Conservation (phyloP, 2,329 filamentous ascomycete species). For the Cucurbitaria berberidis region DNA sequence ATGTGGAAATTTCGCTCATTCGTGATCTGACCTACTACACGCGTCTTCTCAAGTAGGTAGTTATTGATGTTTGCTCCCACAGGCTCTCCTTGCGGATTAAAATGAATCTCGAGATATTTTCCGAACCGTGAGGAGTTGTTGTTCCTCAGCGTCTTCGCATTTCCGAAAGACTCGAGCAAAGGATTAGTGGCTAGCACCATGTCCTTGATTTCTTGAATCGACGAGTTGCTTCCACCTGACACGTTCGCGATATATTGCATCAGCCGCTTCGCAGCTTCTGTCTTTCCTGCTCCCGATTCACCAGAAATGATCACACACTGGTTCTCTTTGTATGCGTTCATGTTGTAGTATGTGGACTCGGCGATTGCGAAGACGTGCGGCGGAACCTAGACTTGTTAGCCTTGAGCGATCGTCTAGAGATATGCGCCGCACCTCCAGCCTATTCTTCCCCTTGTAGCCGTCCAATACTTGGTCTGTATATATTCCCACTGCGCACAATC, state of each 20-base stretch:
- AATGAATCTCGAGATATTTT: constrained; percentile 97
- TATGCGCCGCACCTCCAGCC: constrained; percentile 67
- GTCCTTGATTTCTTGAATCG: constrained; percentile 96
- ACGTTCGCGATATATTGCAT: constrained; percentile 99
- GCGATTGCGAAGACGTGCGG: constrained; percentile 98
- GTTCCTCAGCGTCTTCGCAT: constrained; percentile 96
- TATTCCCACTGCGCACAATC: constrained; percentile 73
- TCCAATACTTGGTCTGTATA: constrained; percentile 95
- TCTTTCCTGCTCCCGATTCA: constrained; percentile 97
- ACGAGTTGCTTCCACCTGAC: constrained; percentile 80
- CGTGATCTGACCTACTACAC: constrained; percentile 91
- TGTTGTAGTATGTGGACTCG: constrained; percentile 97
- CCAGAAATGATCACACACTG: constrained; percentile 99
- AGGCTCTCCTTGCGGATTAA: constrained; percentile 89
- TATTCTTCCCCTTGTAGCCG: constrained; percentile 95
- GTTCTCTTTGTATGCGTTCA: constrained; percentile 99
- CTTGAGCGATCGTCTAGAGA: neutral
- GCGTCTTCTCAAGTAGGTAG: constrained; percentile 92
- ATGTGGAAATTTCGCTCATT: constrained; percentile 99
- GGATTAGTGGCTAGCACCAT: constrained; percentile 99
- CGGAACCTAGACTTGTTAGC: constrained; percentile 61
- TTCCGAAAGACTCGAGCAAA: constrained; percentile 94
- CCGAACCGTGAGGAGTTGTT: constrained; percentile 99
- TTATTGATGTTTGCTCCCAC: constrained; percentile 98
- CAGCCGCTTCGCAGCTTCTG: constrained; percentile 95